Base-by-base conservation (phyloP, 352 stramenopile species). In the Globisporangium recalcitrans region DNA sequence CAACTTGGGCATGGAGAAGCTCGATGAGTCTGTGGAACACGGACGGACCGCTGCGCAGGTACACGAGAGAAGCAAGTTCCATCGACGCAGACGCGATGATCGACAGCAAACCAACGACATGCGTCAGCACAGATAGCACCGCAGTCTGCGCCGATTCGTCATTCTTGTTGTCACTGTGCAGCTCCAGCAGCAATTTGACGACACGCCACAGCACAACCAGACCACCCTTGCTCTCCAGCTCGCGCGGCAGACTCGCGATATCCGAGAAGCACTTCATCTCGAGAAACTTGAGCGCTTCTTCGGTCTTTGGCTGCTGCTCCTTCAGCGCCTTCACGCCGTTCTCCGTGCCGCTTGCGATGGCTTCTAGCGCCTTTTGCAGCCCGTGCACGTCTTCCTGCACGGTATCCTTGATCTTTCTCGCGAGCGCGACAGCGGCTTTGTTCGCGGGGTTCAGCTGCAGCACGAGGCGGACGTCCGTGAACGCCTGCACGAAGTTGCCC, bases 301-400 rank as follows among this genome's bases (percentile, higher is more conserved):
- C 64, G 2, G 68, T 78, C 64, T 74, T 73, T 22, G 82, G 66
- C 46, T 74, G 66, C 62, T 70, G 62, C 31, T 66, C 61, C 4
- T 73, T 58, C n/a, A 87, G 58, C 36, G 36, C 38, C 14, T 66
- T 55, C 4, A 48, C 26, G 13, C 48, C 70, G 1, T 60, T 58
- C 9, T 70, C 60, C 0, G 77, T 53, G 9, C 74, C 69, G 22
- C 49, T 67, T 24, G 70, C 31, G 55, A 95, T 72, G 22, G 66
- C 67, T 34, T 93, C 79, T 22, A 95, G 66, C 21, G 82, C 82
- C 63, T 95, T 95, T 27, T 88, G 81, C n/a, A 92, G 72, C 8
- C 85, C 85, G 58, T 91, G 75, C 1, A 86, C 70, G 52, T 94
- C 85, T 16, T 88, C 73, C n/a, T 81, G 70, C 19, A 90, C 80